phyloP scores from a whole-genome alignment of 257 asterid species.

The Fraxinus anomala region DNA sequence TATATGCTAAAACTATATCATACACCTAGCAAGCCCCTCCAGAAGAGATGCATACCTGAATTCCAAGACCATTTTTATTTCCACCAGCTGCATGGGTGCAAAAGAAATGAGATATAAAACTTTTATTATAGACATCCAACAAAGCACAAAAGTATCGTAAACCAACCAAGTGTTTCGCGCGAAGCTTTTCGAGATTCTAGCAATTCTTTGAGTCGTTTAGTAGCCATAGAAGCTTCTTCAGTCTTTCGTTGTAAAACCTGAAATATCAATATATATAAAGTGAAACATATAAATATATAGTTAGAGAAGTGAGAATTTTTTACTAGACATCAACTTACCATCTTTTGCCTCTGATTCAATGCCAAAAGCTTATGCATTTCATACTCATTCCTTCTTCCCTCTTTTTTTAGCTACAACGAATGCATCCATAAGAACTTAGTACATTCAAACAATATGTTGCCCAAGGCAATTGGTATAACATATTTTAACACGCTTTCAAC shows the following conservation, averaged over 20 bases:
- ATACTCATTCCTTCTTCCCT: constrained; percentile 96
- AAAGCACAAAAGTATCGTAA: background rate
- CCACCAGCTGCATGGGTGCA: constrained; percentile 44
- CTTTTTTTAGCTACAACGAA: constrained; percentile 70
- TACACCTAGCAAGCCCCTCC: background rate
- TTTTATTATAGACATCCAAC: constrained; percentile 8
- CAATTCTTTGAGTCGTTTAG: constrained; percentile 90
- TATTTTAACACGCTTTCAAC: too few species aligned
- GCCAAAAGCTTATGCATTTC: constrained; percentile 97
- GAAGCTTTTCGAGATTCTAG: constrained; percentile 82
- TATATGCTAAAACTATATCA: background rate
- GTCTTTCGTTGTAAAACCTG: constrained; percentile 95
- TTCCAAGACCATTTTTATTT: constrained; percentile 64
- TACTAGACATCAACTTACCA: constrained; percentile 47
- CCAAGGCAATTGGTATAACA: constrained; percentile 8
- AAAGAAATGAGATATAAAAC: constrained; percentile 13
- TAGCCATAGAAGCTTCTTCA: constrained; percentile 94
- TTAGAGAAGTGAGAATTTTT: constrained; percentile 1
- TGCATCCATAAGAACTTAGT: constrained; percentile 8
- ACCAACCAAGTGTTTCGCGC: constrained; percentile 68
- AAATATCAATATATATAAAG: constrained; percentile 4
- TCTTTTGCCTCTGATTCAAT: constrained; percentile 95
- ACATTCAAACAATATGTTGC: background rate
- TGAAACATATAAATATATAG: constrained; percentile 16
- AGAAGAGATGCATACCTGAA: constrained; percentile 56